Percentiles rank a stretch among this genome's conserved stretches.
Evolutionary conservation across 1,284 basidiomycete genomes (phyloP).

Genomic region (Pascua guehoae): DNA sequence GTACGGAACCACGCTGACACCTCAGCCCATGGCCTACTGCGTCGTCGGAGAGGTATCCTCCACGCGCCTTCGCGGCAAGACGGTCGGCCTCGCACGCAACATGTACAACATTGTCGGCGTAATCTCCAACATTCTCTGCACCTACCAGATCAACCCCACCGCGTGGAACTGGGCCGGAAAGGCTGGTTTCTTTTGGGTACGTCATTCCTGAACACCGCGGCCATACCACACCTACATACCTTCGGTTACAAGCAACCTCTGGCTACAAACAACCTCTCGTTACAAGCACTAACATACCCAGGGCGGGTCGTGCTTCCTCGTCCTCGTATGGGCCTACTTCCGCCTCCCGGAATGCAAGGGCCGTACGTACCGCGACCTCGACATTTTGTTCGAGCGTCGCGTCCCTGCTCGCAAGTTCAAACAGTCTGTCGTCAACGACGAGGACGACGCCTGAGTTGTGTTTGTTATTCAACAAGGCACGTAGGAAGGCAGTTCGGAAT

Average conservation of each 20-base stretch:
- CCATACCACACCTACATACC: too few species aligned
- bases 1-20: too few species aligned
- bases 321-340: conserved; percentile 31
- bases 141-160: conserved; percentile 20
- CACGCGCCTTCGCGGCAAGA: conserved; percentile 51
- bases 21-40: conserved; percentile 23
- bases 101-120: conserved; percentile 44
- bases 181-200: conserved; percentile 47
- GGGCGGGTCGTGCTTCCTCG: conserved; percentile 25
- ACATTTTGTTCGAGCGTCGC: conserved; percentile 35
- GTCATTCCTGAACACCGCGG: too few species aligned
- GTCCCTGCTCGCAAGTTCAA: conserved; percentile 6
- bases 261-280: too few species aligned
- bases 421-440: conserved; percentile 2
- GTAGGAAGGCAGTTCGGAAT: too few species aligned
- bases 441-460: conserved; percentile 3
- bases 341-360: conserved; percentile 47
- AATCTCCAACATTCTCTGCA: conserved; percentile 13
- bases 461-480: too few species aligned
- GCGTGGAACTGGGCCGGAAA: conserved; percentile 29
- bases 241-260: too few species aligned
- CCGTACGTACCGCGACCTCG: conserved; percentile 44
- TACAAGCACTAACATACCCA: too few species aligned
- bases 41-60: conserved; percentile 49
- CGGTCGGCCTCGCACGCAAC: conserved; percentile 51